phyloP scores from a whole-genome alignment of 208 protist species.

The Herpetomonas muscarum region DNA sequence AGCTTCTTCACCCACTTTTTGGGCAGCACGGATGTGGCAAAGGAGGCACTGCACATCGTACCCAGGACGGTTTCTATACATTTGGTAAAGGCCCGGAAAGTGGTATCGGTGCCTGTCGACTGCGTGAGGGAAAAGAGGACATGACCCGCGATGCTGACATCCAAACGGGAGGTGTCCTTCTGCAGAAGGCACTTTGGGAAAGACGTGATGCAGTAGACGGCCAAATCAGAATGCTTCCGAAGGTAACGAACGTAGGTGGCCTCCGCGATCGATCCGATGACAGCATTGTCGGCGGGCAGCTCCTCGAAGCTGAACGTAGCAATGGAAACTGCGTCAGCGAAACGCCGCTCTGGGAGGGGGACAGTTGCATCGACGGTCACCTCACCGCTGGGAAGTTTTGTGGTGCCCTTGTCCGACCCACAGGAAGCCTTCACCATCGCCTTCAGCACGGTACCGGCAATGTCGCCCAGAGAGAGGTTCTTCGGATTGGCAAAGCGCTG shows the following conservation, averaged over 20 bases:
- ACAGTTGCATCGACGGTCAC: constrained; percentile 50
- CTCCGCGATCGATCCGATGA: constrained; percentile 69
- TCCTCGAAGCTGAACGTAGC: constrained; percentile 66
- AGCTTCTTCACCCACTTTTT: constrained; percentile 40
- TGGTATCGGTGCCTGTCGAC: constrained; percentile 20
- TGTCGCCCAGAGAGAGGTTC: constrained; percentile 30
- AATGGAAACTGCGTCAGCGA: constrained; percentile 48
- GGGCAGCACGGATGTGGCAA: constrained; percentile 53
- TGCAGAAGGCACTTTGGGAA: constrained; percentile 71
- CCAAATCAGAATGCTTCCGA: constrained; percentile 44
- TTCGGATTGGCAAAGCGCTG: constrained; percentile 27
- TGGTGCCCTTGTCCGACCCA: constrained; percentile 63
- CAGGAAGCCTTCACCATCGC: constrained; percentile 75
- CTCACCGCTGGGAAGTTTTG: constrained; percentile 50
- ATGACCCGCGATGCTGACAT: constrained; percentile 69
- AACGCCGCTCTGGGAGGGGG: constrained; percentile 31
- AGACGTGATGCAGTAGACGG: constrained; percentile 37
- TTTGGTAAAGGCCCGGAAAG: constrained; percentile 49
- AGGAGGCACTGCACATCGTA: constrained; percentile 75
- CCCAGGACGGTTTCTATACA: constrained; percentile 57
- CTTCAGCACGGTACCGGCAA: constrained; percentile 40
- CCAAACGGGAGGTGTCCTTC: constrained; percentile 37
- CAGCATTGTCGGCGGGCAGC: constrained; percentile 52
- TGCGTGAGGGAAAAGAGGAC: constrained; percentile 68
- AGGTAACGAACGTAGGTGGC: constrained; percentile 76